Percentiles rank a stretch among this genome's conserved stretches.
Conservation (phyloP, 2,329 filamentous ascomycete genomes). For the Colletotrichum phormii region DNA sequence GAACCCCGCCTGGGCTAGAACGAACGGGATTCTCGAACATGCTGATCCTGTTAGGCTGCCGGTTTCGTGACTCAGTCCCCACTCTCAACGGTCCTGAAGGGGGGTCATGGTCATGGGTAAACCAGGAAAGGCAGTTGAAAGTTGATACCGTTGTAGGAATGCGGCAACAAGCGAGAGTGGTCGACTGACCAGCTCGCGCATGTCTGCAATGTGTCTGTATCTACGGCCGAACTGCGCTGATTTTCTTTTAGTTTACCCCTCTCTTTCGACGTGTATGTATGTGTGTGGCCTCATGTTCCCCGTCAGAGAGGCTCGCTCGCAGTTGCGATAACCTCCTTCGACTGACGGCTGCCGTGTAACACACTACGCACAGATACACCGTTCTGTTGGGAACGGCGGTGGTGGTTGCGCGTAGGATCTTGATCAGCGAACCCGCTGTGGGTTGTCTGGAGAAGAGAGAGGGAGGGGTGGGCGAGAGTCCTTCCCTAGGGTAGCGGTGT, state of each 20-base stretch:
- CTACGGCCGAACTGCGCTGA: background rate
- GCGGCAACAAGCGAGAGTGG: background rate
- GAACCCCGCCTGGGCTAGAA: background rate
- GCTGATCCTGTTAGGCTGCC: background rate
- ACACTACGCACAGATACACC: background rate
- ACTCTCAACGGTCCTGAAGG: background rate
- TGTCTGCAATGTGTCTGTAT: background rate
- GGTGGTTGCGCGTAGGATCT: slow-evolving; percentile 20
- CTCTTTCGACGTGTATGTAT: background rate
- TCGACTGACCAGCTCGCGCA: background rate
- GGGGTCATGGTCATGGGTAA: background rate
- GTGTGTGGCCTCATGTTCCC: background rate
- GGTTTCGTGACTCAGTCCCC: background rate
- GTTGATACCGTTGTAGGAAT: background rate
- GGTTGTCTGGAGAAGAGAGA: slow-evolving; percentile 9
- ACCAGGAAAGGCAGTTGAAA: background rate
- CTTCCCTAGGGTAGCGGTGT: background rate
- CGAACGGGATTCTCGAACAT: background rate
- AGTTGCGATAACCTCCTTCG: background rate
- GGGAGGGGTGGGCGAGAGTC: background rate
- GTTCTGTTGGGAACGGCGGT: background rate
- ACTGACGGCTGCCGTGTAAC: slow-evolving; percentile 9
- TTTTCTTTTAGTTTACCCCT: background rate
- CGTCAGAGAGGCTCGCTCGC: background rate
- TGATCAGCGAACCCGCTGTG: slow-evolving; percentile 18